These are phyloP conservation scores for Candida ficus DNA, from an alignment of 805 yeast genomes.

Conservation along the genomic window DNA sequence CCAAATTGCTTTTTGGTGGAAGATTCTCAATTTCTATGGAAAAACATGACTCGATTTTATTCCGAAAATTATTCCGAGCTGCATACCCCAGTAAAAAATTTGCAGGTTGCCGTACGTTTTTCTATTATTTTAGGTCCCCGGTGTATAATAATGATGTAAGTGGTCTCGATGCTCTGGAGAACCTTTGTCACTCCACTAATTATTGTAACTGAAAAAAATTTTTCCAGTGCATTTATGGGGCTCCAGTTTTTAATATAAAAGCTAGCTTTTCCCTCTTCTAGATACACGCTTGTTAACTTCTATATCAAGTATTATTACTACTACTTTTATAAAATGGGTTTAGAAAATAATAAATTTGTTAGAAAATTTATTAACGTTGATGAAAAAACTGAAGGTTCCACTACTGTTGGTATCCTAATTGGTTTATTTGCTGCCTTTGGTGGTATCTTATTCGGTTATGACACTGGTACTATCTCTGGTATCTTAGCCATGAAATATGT, in stretches of 20 bases:
- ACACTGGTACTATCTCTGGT: constrained; percentile 65
- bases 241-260: no score
- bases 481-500: constrained; percentile 61
- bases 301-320: no score
- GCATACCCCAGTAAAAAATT: background rate
- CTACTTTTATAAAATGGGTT: constrained; percentile 9
- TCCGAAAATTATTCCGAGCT: background rate
- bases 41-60: background rate
- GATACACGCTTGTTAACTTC: no score
- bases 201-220: no score
- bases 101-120: background rate
- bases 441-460: constrained; percentile 64
- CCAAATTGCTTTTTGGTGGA: no score
- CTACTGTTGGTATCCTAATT: constrained; percentile 42
- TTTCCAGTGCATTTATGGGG: no score
- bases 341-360: constrained; percentile 35
- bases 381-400: constrained; percentile 45
- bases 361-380: constrained; percentile 37
- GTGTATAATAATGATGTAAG: no score
- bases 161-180: no score
- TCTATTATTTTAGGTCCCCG: no score
- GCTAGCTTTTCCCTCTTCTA: no score
- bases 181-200: background rate
- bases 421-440: constrained; percentile 65
- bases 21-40: no score